Evolutionary conservation across 352 stramenopile species (phyloP), one percentile per base, ranked within the genome.

Genomic region (Phytopythium ostracodes): DNA sequence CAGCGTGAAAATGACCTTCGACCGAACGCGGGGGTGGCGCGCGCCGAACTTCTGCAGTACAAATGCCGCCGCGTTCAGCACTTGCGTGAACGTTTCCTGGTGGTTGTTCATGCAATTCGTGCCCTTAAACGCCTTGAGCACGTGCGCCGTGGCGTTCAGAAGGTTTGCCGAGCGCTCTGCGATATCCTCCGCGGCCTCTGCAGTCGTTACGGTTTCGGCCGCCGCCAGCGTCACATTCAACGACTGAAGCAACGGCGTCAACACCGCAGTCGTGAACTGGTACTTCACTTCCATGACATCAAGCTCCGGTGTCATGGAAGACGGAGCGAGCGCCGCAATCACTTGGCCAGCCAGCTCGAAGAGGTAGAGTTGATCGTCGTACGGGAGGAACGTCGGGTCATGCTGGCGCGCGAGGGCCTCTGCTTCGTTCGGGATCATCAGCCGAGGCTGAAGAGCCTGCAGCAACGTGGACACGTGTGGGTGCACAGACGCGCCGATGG

Each of bases 261-360:
- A 66, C 31, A 95, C 75, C 27, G 84, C 72, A 31, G 85, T 79
- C 17, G 79, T 89, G 66, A 89, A 95, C 56, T 86, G 73, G 62
- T 84, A 89, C 68, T 92, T 95, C 36, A 85, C 72, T 24, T 84
- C 73, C 61, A 88, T 77, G 20, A 76, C 63, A 38, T 59, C 54
- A 38, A 72, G 70, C 35, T 81, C 73, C 0, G 65, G 60, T 7
- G 63, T 54, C 12, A 47, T 18, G 8, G 64, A 61, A 22, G 59
- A 63, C 9, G 60, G 51, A 9, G 72, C 66, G 12, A 93, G 71
- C 38, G 79, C 85, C 43, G 84, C 79, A 40, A 96, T 91, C 31
- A 96, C 78, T 44, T 94, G 82, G 7, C 88, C 87, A 7, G 86
- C 79, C 1, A 95, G 73, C 64, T 96, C 86, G 60, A 95, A 96